Percentiles rank a stretch among this genome's conserved stretches.
phyloP scores from a whole-genome alignment of 345 rosid genomes.

The Triadica sebifera region DNA sequence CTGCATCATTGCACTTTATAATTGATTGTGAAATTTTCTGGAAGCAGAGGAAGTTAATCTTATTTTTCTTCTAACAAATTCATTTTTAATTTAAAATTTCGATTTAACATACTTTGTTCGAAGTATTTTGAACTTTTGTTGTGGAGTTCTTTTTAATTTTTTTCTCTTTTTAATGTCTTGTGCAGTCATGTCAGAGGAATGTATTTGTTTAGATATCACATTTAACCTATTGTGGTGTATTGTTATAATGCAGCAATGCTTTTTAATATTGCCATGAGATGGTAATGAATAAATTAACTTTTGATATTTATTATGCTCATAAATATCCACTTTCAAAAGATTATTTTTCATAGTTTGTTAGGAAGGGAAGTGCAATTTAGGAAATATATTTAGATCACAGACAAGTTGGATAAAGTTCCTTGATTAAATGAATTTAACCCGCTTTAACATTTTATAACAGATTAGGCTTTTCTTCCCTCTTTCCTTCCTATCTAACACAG shows the following conservation, averaged over 20 bases:
- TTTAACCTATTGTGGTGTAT: background rate
- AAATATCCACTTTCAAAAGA: background rate
- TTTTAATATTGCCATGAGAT: background rate
- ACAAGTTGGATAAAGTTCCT: background rate
- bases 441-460: background rate
- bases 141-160: background rate
- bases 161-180: background rate
- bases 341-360: background rate
- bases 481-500: background rate
- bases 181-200: too few relatives aligned
- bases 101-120: background rate
- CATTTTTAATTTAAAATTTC: background rate
- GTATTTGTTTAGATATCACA: background rate
- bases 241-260: background rate
- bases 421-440: background rate
- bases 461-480: background rate
- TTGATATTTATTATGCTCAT: too few relatives aligned
- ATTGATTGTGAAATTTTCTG: background rate
- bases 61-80: background rate
- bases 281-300: too few relatives aligned
- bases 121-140: background rate
- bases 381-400: background rate
- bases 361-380: background rate
- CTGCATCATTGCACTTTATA: background rate
- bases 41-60: background rate